Evolutionary conservation across 2,329 filamentous ascomycete genomes (phyloP), one percentile per base, ranked within the genome.

Genomic region (Penicillium oxalicum): DNA sequence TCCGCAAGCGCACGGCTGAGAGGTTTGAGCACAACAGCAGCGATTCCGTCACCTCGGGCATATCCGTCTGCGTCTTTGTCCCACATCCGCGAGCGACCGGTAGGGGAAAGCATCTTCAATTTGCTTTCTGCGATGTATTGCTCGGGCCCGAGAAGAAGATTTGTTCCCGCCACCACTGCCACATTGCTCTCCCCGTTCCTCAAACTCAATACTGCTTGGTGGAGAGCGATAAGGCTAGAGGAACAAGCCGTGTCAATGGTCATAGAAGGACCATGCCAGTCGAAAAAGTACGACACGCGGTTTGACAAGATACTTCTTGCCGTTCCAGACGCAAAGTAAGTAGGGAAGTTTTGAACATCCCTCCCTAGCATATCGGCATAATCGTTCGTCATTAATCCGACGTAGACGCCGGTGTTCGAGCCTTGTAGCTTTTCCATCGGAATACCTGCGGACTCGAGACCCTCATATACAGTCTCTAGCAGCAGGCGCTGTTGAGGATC

Each of bases 21-120:
- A 1, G 60, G 66, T 58, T 83, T 83, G 0, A 84, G 53, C 0
- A 82, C 61, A 0, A 83, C 53, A 0, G 68, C 64, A 0, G 72
- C 72, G 9, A 79, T 61, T 0, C 78, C 79, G 44, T 83, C 80
- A 9, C 75, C 77, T 0, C 78, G 70, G 27, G 68, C 76, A 59
- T 71, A 78, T 6, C 77, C 78, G 53, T 78, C 64, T 0, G 75
- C 78, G 2, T 59, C 60, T 2, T 58, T 63, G 52, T 75, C 72
- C 64, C 69, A 77, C 63, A 71, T 77, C 43, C 72, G 74, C 11
- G 74, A 80, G 34, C 74, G 70, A 1, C 78, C 78, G 0, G 73
- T 72, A 28, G 78, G 73, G 1, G 76, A 77, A 25, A 82, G 72
- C 41, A 80, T 60, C 59, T 74, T 54, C 18, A 63, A 47, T 25